These are phyloP conservation scores for Fusarium drepaniforme DNA, from an alignment of 2,329 filamentous ascomycete genomes.

Conservation along the genomic window DNA sequence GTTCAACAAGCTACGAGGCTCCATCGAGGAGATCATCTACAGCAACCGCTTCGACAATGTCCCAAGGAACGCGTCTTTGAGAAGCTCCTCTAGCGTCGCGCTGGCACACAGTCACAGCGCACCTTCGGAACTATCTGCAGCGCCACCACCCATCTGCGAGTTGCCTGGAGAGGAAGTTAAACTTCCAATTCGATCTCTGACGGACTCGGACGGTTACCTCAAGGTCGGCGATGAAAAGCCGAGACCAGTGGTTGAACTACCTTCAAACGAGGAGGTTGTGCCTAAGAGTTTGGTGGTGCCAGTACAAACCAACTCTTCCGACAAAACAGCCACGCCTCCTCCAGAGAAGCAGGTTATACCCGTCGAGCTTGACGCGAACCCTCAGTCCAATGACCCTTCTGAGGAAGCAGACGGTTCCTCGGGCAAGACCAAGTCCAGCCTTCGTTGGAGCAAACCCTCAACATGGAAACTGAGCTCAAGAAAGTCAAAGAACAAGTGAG, in stretches of 20 bases:
- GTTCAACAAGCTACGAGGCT: constrained; percentile 38
- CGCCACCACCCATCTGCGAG: constrained; percentile 13
- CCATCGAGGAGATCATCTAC: constrained; percentile 37
- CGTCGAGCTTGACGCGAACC: constrained; percentile 26
- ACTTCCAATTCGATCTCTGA: neutral
- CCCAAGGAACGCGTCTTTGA: constrained; percentile 22
- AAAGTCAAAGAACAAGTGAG: constrained; percentile 34
- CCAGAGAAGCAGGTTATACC: neutral
- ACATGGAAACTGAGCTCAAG: constrained; percentile 39
- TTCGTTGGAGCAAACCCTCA: constrained; percentile 36
- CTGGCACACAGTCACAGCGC: neutral
- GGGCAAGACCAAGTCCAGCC: constrained; percentile 8
- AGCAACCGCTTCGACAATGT: constrained; percentile 33
- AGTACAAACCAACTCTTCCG: neutral
- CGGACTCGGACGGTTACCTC: neutral
- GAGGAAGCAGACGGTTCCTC: constrained; percentile 23
- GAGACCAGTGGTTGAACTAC: constrained; percentile 20
- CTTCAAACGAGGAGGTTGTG: constrained; percentile 18
- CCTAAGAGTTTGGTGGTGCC: neutral
- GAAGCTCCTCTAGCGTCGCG: constrained; percentile 30
- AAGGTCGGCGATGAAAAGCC: neutral
- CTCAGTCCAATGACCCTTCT: neutral
- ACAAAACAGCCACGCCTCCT: neutral
- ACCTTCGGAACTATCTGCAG: constrained; percentile 16
- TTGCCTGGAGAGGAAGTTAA: constrained; percentile 11